Conservation (phyloP, 2,329 filamentous ascomycete species). For the Pseudogymnoascus sp. region DNA sequence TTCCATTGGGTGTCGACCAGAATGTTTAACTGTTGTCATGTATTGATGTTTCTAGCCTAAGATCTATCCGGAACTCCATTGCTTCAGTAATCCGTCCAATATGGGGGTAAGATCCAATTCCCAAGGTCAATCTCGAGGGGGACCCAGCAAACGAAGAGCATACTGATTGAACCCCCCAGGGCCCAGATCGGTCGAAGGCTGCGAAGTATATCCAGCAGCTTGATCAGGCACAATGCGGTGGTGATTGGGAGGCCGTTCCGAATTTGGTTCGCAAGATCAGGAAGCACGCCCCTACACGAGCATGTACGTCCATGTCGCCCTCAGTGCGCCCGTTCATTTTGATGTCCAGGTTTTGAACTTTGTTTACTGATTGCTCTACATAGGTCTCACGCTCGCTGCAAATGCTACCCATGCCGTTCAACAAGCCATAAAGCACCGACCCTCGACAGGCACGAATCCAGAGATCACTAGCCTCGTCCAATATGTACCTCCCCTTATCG, state of each 20-base stretch:
- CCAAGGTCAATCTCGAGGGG: neutral
- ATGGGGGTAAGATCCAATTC: constrained; percentile 5
- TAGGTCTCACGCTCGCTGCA: constrained; percentile 63
- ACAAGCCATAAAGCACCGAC: constrained; percentile 36
- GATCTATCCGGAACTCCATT: constrained; percentile 1
- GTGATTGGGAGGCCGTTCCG: constrained; percentile 76
- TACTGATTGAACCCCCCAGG: neutral
- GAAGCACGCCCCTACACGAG: constrained; percentile 81
- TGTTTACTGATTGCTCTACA: constrained; percentile 15
- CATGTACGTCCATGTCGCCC: constrained; percentile 52
- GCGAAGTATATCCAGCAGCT: constrained; percentile 73
- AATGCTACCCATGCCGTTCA: constrained; percentile 61
- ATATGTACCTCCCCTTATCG: constrained; percentile 36
- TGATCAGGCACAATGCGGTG: constrained; percentile 80
- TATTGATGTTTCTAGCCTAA: constrained; percentile 4
- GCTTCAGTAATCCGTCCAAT: neutral
- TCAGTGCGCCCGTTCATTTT: constrained; percentile 16
- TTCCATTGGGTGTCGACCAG: neutral
- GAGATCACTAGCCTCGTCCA: constrained; percentile 22
- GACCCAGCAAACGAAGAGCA: neutral
- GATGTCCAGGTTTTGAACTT: constrained; percentile 12
- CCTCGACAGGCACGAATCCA: constrained; percentile 15
- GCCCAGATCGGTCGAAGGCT: constrained; percentile 58
- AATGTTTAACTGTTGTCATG: constrained; percentile 7
- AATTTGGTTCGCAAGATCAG: constrained; percentile 88